Conservation (phyloP, 257 asterid species). For the Osmanthus fragrans region DNA sequence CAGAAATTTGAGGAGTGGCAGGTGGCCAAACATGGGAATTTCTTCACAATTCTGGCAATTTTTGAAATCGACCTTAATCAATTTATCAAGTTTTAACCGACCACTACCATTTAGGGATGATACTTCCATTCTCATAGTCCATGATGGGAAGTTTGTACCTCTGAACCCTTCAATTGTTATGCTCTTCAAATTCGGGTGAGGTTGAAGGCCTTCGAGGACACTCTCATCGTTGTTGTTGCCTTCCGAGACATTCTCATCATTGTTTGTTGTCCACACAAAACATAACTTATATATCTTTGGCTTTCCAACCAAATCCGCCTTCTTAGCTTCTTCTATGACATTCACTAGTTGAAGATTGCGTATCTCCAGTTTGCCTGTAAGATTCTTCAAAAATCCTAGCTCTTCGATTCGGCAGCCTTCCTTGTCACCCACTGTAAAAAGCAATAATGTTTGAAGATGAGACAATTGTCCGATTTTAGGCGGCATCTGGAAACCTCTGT, state of each 20-base stretch:
- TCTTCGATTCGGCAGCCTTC: conserved; percentile 31
- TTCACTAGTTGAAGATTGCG: conserved; percentile 15
- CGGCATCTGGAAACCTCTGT: not conserved
- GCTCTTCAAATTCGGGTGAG: conserved; percentile 26
- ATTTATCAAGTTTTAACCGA: not conserved
- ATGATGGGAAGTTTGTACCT: conserved; percentile 24
- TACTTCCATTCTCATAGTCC: conserved; percentile 24
- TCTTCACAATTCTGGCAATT: conserved; percentile 12
- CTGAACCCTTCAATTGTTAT: not conserved
- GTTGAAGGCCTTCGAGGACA: conserved; percentile 39
- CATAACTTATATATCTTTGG: not conserved
- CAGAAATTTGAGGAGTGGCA: conserved; percentile 24
- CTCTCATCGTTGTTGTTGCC: not conserved
- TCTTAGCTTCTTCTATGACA: conserved; percentile 19
- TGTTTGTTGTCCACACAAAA: not conserved
- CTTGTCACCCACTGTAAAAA: conserved; percentile 10
- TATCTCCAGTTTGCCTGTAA: conserved; percentile 17
- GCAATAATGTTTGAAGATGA: conserved; percentile 12
- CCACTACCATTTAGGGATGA: not conserved
- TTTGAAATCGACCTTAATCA: not conserved
- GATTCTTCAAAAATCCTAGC: conserved; percentile 26
- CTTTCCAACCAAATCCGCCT: conserved; percentile 20
- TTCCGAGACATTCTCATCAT: not conserved
- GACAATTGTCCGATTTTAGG: conserved; percentile 19
- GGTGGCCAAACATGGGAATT: conserved; percentile 33